These are phyloP conservation scores for Pachysandra terminalis DNA, from an alignment of 164 flowering plant species.

Conservation along the genomic window DNA sequence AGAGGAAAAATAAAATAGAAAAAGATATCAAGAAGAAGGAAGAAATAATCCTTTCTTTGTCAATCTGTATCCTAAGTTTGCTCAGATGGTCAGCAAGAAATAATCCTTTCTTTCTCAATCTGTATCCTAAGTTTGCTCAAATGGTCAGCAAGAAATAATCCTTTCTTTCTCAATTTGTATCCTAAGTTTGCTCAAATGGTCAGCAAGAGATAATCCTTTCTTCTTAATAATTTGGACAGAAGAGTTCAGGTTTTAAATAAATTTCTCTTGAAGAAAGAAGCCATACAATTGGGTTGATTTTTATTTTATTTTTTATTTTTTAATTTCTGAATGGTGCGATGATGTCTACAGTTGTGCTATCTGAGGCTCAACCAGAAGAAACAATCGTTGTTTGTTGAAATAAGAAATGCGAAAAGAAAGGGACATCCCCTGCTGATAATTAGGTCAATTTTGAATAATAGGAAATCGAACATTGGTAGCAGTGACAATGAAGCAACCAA, in stretches of 20 bases:
- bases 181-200: background rate
- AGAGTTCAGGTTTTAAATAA: background rate
- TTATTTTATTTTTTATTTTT: background rate
- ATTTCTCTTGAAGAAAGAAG: background rate
- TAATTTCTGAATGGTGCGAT: background rate
- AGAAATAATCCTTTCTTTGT: too few species aligned
- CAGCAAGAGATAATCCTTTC: background rate
- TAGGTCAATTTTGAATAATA: conserved; percentile 38
- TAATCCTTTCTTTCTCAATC: too few species aligned
- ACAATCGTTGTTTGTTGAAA: conserved; percentile 21
- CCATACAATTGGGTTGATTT: too few species aligned
- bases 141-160: background rate
- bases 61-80: background rate
- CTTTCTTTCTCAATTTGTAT: background rate
- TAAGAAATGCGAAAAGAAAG: conserved; percentile 12
- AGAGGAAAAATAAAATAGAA: too few species aligned
- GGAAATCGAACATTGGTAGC: conserved; percentile 28
- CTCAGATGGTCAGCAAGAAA: too few species aligned
- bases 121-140: background rate
- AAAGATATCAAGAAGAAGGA: too few species aligned
- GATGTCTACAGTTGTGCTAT: conserved; percentile 29
- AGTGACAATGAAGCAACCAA: conserved; percentile 57
- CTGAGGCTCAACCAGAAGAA: conserved; percentile 21
- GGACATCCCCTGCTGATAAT: conserved; percentile 17
- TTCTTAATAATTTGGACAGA: background rate